Base-by-base conservation (phyloP, 192 early-diverging fungal species). In the Entomortierella parvispora region DNA sequence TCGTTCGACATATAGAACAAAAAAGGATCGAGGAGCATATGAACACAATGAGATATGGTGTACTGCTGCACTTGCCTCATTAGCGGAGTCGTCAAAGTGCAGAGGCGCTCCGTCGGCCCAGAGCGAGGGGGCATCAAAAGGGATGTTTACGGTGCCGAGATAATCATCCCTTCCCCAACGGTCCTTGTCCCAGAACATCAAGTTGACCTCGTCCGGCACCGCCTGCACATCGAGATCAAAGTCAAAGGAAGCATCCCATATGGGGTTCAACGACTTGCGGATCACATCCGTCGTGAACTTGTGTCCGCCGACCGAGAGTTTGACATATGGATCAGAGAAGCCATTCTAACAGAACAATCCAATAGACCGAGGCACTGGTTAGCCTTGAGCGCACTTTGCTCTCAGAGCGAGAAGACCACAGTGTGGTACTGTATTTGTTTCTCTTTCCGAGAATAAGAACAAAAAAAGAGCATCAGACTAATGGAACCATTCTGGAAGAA, bases 171-270 rank as follows among this genome's bases (percentile, higher is more conserved):
- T 49, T 8, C 79, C 68, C 69, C 90, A 86, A 25, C 83, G 69
- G 60, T 94, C 91, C 60, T 90, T 90, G 68, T 94, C 90, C 89
- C 89, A 92, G 40, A 89, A 83, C 34, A 83, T 85, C 7, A 93
- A 53, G 3, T 70, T 72, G 65, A 85, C 80, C 46, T 71, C 47
- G 6, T 61, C 57, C 10, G 80, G 69, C 34, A 82, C 48, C 34
- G 81, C 58, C 45, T 77, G 56, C 31, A 76, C 52, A 28, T 82
- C 51, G 32, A 90, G 37, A 5, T 71, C 79, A 69, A 91, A 84
- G 50, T 88, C 87, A 65, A 89, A 89, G 43, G 75, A 53, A 1
- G 69, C 82, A 47, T 91, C 82, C 93, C 93, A 94, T 17, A 68
- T 69, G 0, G 93, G 93, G 42, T 88, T 84, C 32, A 94, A 71